These are phyloP conservation scores for Chenopodium quinoa DNA, from an alignment of 148 eudicot genomes.

Conservation along the genomic window DNA sequence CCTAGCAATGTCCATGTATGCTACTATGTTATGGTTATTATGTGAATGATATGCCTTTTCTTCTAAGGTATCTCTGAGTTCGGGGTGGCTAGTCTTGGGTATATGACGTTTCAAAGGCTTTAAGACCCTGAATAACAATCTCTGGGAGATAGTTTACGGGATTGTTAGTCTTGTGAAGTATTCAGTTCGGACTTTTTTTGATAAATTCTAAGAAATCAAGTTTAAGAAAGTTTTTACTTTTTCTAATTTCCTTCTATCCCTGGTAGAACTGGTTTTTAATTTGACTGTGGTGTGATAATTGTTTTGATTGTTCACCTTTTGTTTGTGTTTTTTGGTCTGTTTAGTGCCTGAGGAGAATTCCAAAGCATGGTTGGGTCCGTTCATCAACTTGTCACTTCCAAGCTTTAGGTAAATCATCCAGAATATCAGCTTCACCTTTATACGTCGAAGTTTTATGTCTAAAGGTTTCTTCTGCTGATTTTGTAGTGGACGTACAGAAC, in stretches of 20 bases:
- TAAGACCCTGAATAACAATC: background rate
- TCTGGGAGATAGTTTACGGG: background rate
- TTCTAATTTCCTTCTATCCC: background rate
- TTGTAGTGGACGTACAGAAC: slow-evolving; percentile 73
- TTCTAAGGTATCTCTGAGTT: background rate
- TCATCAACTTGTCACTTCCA: slow-evolving; percentile 72
- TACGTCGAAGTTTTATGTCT: background rate
- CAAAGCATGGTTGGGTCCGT: slow-evolving; percentile 64
- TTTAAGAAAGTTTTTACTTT: background rate
- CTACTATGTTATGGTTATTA: too few relatives aligned
- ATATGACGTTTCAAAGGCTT: background rate
- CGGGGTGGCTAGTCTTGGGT: background rate
- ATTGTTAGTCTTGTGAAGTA: background rate
- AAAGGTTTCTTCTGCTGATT: slow-evolving; percentile 12
- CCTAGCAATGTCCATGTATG: background rate
- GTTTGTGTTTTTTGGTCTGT: slow-evolving; percentile 6
- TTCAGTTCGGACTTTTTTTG: background rate
- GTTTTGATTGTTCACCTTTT: slow-evolving; percentile 6
- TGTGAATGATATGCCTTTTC: too few relatives aligned
- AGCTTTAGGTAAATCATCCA: slow-evolving; percentile 64
- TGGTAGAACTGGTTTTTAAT: background rate
- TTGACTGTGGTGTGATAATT: background rate
- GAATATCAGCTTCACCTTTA: background rate
- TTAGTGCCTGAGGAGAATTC: slow-evolving; percentile 40
- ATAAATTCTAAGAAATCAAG: background rate